Evolutionary conservation across 2,329 filamentous ascomycete genomes (phyloP), one percentile per base, ranked within the genome.

Genomic region (Cladosporium halotolerans): DNA sequence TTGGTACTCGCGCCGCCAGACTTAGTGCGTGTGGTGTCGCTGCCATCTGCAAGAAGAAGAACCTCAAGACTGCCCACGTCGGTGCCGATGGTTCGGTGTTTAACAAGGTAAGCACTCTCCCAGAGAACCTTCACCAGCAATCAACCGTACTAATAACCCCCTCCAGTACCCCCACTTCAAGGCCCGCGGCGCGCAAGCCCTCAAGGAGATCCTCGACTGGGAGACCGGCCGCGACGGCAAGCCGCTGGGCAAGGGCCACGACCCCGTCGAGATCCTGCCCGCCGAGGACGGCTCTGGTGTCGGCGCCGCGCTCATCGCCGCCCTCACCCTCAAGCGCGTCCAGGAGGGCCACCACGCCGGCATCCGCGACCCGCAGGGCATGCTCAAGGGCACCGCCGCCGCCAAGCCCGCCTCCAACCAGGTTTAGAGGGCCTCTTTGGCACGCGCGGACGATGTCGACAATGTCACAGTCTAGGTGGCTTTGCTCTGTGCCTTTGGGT

Each of bases 31-130:
- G 93, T 67, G 93, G 93, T 73, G 89, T 99, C 52, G 90, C 92
- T 10, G 93, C 92, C 55, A 96, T 99, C 67, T 90, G 88, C 80
- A 95, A 86, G 76, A 97, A 97, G 84, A 97, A 96, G 81, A 81
- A 82, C 62, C 92, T 91, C 72, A 75, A 86, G 66, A 80, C 81
- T 36, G 95, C 89, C 76, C 93, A 97, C 71, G 93, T 99, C 40
- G 93, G 93, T 64, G 93, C 93, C 48, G 93, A 99, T 68, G 93
- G 93, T 36, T 95, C 89, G 14, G 92, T 99, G 52, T 99, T 99
- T 78, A 96, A 96, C 80, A 97, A 97, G 45, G 51, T 53, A 53
- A 6, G 51, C 28, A 6, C 10, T 14, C 10, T 39, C 32, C 13
- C 16, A 2, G 39, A 28, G 23, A 28, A 28, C 3, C 13, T 3